phyloP scores from a whole-genome alignment of 495 filamentous ascomycete genomes.

The Pseudoneurospora amorphoporcata region DNA sequence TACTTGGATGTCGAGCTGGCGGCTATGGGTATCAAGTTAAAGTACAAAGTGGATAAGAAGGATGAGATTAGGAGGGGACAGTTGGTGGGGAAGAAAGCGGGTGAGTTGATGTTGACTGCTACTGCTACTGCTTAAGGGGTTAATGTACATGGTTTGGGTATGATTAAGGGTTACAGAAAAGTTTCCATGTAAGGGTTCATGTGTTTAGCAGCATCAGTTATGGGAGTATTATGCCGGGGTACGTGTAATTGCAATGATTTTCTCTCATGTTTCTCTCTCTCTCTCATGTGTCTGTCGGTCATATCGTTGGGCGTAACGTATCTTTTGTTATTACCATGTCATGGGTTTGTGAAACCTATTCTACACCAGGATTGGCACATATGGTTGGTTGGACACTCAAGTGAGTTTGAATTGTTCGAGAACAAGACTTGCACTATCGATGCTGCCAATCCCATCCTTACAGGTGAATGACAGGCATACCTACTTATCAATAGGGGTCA shows the following conservation, averaged over 20 bases:
- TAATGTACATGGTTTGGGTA: not conserved
- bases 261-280: not conserved
- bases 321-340: not conserved
- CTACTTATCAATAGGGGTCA: too few species aligned
- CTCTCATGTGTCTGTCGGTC: not conserved
- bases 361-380: not conserved
- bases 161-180: not conserved
- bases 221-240: not conserved
- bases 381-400: not conserved
- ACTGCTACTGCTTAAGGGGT: not conserved
- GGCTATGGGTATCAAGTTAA: constrained; percentile 44
- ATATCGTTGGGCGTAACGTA: not conserved
- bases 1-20: constrained; percentile 92
- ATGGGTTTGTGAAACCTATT: not conserved
- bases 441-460: too few species aligned
- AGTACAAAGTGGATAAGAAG: constrained; percentile 63
- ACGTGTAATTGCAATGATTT: not conserved
- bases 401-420: not conserved
- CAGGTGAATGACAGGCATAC: too few species aligned
- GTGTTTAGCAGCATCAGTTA: not conserved
- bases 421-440: too few species aligned
- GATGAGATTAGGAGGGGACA: constrained; percentile 35
- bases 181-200: not conserved
- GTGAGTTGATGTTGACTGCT: constrained; percentile 13
- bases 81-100: constrained; percentile 5